Conservation (phyloP, 2,329 filamentous ascomycete species). For the Ustilaginoidea virens region DNA sequence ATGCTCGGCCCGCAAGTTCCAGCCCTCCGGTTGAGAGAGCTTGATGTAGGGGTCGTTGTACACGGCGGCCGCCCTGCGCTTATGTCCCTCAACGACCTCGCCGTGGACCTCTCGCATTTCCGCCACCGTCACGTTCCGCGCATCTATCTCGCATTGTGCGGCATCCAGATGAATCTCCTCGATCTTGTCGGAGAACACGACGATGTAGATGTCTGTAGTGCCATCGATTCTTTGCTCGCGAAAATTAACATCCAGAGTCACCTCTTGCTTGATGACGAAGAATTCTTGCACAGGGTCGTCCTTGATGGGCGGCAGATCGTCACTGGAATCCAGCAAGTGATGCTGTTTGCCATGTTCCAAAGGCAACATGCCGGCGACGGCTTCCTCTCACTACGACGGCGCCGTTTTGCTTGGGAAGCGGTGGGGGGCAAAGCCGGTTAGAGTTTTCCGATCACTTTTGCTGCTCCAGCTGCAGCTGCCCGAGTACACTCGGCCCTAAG, state of each 20-base stretch:
- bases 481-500: slow-evolving; percentile 1
- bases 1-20: slow-evolving; percentile 54
- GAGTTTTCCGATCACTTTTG: too few relatives aligned
- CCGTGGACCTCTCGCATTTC: slow-evolving; percentile 21
- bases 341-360: slow-evolving; percentile 7
- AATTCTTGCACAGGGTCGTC: slow-evolving; percentile 24
- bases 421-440: too few relatives aligned
- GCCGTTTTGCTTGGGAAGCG: too few relatives aligned
- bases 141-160: slow-evolving; percentile 44
- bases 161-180: slow-evolving; percentile 44
- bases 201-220: slow-evolving; percentile 66
- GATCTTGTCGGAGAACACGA: slow-evolving; percentile 42
- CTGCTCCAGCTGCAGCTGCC: background rate
- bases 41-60: slow-evolving; percentile 53
- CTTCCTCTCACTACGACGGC: too few relatives aligned
- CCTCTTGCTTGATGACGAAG: slow-evolving; percentile 64
- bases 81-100: slow-evolving; percentile 19
- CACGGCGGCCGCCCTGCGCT: slow-evolving; percentile 23
- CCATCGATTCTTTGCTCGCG: slow-evolving; percentile 58
- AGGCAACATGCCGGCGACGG: slow-evolving; percentile 4
- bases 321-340: slow-evolving; percentile 15
- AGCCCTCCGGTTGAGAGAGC: slow-evolving; percentile 43
- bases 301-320: slow-evolving; percentile 17
- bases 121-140: slow-evolving; percentile 34
- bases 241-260: slow-evolving; percentile 84